Evolutionary conservation across 129 eudicot genomes (phyloP).

Genomic region (Flaveria bidentis): DNA sequence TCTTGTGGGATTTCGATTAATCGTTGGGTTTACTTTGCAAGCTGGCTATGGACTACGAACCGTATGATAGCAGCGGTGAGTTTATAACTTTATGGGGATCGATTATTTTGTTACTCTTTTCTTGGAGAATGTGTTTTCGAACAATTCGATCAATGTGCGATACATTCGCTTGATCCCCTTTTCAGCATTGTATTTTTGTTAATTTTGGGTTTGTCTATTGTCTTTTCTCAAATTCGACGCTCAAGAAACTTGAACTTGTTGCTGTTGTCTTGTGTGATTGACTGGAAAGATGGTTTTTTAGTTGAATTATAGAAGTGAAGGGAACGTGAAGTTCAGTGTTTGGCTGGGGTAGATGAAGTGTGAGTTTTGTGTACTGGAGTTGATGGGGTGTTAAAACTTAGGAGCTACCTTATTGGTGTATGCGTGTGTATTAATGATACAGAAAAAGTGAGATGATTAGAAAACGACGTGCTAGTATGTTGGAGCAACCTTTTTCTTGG

Average conservation of each 20-base stretch:
- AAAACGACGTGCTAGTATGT: conserved; percentile 1
- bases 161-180: background rate
- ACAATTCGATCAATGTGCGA: conserved; percentile 20
- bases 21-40: conserved; percentile 22
- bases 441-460: conserved; percentile 12
- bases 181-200: conserved; percentile 25
- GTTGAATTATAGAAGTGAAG: background rate
- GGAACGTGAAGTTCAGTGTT: too few species aligned
- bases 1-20: conserved; percentile 20
- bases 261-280: conserved; percentile 2
- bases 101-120: background rate
- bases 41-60: conserved; percentile 85
- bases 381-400: background rate
- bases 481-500: background rate
- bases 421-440: conserved; percentile 8
- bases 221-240: conserved; percentile 10
- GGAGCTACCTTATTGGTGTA: background rate
- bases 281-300: conserved; percentile 5
- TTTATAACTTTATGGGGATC: conserved; percentile 2
- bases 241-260: conserved; percentile 6
- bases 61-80: conserved; percentile 84
- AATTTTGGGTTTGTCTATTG: background rate
- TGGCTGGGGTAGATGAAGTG: conserved; percentile 15
- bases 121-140: conserved; percentile 18
- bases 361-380: background rate